Base-by-base conservation (phyloP, 2,329 filamentous ascomycete species). In the Diplodia scrobiculata region DNA sequence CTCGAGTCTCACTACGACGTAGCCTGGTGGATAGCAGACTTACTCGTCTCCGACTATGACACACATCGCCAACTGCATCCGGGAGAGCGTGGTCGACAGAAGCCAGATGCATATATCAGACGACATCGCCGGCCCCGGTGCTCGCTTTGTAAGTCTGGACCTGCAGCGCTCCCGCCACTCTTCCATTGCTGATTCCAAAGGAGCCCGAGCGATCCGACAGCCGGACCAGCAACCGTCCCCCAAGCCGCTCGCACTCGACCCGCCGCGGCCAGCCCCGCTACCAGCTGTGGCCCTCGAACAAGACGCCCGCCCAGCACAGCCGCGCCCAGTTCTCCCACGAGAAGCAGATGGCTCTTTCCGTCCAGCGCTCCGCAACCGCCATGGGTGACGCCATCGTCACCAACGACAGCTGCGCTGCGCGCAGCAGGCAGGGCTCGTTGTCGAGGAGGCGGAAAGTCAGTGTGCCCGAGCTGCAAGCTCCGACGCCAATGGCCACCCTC, bases 11-110 rank as follows among this genome's bases (percentile, higher is more conserved):
- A 66, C 54, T 54, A 48, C 63, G 52, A 65, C 52, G 63, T 29
- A 60, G 45, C 64, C 54, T 21, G 48, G 47, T 55, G 54, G 27
- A 66, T 60, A 60, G 45, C 55, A 47, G 34, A 34, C 53, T n/a
- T 21, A 19, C 34, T 47, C 34, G 67, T 53, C 71, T 63, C 25
- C 25, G 25, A 70, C 73, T 74, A 78, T 79, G 76, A 75, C 76
- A 76, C 77, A 79, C 74, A 79, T 79, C 71, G 76, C 77, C 73
- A 77, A 77, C 74, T 78, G 76, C 75, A 77, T 79, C 70, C 75
- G 77, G 64, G 73, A 70, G 51, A 66, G 65, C 65, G 65, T 55
- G 72, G 72, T 63, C 71, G 72, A 70, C 71, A 73, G 65, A 74
- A 70, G 67, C 70, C 72, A 62, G 71, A 71, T 67, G 71, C 76